Base-by-base conservation (phyloP, 1,139 yeast genomes). In the Saccharomyces uvarum region DNA sequence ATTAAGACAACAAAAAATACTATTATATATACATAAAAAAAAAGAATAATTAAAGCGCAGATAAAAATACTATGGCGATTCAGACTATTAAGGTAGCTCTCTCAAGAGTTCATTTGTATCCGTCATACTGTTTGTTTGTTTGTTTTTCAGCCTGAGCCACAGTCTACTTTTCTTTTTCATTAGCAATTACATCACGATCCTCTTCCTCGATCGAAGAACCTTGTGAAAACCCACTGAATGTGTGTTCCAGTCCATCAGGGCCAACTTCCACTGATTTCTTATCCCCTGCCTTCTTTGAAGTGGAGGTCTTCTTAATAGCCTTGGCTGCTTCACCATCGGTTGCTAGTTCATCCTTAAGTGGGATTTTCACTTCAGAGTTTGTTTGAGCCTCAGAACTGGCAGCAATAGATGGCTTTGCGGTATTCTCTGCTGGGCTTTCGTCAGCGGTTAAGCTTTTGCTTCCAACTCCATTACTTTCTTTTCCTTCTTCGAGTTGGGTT, bases 391-490 rank as follows among this genome's bases (percentile, higher is more conserved):
- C 67, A 51, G 71, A 69, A 26, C 33, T 4, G 33, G 71, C 57
- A 38, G 75, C 76, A 54, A 73, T 65, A 7, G 76, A 75, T 21
- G 77, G 76, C 77, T 77, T 73, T 16, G 76, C 70, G 63, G 68
- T 63, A 52, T 62, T 65, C 61, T 61, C 63, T 33, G 61, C 51
- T 59, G 56, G 46, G 3, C 57, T 19, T 47, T 33, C 5, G 51
- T 31, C 16, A 21, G 49, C 24, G 28, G 46, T 29, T 27, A 13
- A 28, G 47, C 42, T 29, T 31, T 49, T 44, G 49, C 2, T 42
- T 41, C 29, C 33, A 14, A 14, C n/a, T 24, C 7, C 28, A 16
- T 41, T 19, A 6, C 41, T 14, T 16, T 31, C 48, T 13, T n/a
- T 19, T 50, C 41, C 38, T 21, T 53, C 33, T 31, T 31, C 33